Base-by-base conservation (phyloP, 371 early-diverging fungal genomes). In the Mycotypha africana region DNA sequence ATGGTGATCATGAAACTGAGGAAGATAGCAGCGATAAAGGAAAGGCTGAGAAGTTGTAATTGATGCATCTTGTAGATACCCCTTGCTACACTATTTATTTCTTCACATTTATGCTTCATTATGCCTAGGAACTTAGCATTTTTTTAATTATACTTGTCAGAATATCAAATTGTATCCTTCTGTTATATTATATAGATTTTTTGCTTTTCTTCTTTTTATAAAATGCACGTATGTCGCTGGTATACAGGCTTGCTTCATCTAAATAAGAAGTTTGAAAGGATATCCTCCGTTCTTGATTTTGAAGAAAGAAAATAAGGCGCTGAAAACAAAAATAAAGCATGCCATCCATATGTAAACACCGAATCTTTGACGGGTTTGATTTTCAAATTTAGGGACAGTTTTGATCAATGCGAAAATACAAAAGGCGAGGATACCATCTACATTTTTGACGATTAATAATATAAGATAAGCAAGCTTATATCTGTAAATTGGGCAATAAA, bases 241-340 rank as follows among this genome's bases (percentile, higher is more conserved):
- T n/a, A n/a, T n/a, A n/a, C n/a, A n/a, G n/a, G n/a, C n/a, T n/a
- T n/a, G n/a, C n/a, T n/a, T n/a, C n/a, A n/a, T n/a, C 36, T 42
- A 69, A 49, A 81, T 72, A 42, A 89, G 63, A 51, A 90, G 56
- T 7, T 67, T 67, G 70, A 84, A 91, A 2, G 91, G 91, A 70
- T 91, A 91, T 17, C 67, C 72, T 7, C 82, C 82, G 51, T 82
- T 86, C 73, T 91, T 91, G 50, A 82, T 26, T 25, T 59, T 72
- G 66, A 91, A 91, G 19, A 85, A 36, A 39, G 67, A 62, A 49
- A 89, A 52, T 45, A 88, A 58, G 10, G 76, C 46, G 38, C 85
- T 84, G 60, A 82, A 91, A 36, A 78, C 51, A 17, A 85, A 57
- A 4, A 82, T 39, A 42, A 87, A 60, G 38, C 71, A 61, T 2